A percentile compares a stretch with the other conserved stretches of the same genome.
Evolutionary conservation across 73 alveolate species (phyloP).

Genomic region (Paramecium biaurelia): DNA sequence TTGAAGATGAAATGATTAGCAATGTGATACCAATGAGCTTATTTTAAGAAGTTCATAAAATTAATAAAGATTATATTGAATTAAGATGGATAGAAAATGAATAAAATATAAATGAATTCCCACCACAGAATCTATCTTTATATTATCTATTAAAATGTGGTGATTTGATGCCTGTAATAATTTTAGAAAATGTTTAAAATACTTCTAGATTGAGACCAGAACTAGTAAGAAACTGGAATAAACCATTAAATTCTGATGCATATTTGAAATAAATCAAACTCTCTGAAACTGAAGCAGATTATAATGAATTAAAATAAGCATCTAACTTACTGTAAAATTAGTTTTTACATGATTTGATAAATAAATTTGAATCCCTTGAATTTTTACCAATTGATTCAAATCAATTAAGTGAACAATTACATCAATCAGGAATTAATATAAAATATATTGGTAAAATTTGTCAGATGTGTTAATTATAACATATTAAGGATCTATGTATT

Average conservation of each 20-base stretch:
- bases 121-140: neutral
- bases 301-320: neutral
- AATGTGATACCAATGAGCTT: neutral
- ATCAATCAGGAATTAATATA: neutral
- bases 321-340: neutral
- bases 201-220: constrained; percentile 17
- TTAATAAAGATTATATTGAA: constrained; percentile 9
- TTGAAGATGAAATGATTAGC: neutral
- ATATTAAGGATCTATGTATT: constrained; percentile 19
- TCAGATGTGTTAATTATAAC: neutral
- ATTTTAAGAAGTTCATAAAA: constrained; percentile 10
- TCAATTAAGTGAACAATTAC: neutral
- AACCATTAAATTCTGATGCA: constrained; percentile 4
- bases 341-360: neutral
- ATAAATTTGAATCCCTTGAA: neutral
- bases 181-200: neutral
- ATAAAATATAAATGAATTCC: neutral
- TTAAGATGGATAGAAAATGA: constrained; percentile 35
- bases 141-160: constrained; percentile 17
- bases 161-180: constrained; percentile 2
- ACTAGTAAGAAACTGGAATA: neutral
- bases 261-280: neutral
- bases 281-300: neutral
- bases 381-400: neutral
- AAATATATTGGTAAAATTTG: neutral